Conservation (phyloP, 495 filamentous ascomycete species). For the Aspergillus homomorphus region DNA sequence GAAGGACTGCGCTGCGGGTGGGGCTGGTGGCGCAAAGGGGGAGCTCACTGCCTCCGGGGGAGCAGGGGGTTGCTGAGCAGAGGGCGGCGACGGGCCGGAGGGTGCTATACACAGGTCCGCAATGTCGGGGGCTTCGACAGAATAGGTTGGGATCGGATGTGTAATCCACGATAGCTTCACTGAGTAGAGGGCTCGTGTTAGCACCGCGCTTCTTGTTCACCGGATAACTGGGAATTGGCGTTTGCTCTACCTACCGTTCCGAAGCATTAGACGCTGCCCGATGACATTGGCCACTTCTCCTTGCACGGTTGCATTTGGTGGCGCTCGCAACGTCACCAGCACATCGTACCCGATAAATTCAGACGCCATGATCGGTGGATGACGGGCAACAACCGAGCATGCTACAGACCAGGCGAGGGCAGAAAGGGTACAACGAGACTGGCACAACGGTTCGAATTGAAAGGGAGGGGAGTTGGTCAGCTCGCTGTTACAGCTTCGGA, state of each 20-base stretch:
- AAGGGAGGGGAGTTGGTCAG: background rate
- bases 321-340: slow-evolving; percentile 66
- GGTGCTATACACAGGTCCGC: slow-evolving; percentile 55
- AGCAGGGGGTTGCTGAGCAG: slow-evolving; percentile 26
- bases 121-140: slow-evolving; percentile 54
- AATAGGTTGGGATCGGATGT: slow-evolving; percentile 45
- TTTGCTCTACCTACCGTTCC: slow-evolving; percentile 60
- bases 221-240: background rate
- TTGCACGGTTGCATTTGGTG: slow-evolving; percentile 61
- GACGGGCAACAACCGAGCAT: background rate
- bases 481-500: background rate
- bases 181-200: slow-evolving; percentile 15
- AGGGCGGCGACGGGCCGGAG: slow-evolving; percentile 12
- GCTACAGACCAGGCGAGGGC: background rate
- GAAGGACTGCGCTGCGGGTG: slow-evolving; percentile 32
- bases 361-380: slow-evolving; percentile 50
- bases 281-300: slow-evolving; percentile 73
- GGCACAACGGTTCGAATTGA: background rate
- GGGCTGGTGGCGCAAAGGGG: slow-evolving; percentile 7
- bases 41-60: slow-evolving; percentile 13
- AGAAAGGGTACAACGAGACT: background rate
- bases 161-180: slow-evolving; percentile 51
- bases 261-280: slow-evolving; percentile 69
- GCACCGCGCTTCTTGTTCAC: background rate
- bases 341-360: slow-evolving; percentile 80